Evolutionary conservation across 768 basidiomycete species (phyloP).

Genomic region (Pleurotus platypus): DNA sequence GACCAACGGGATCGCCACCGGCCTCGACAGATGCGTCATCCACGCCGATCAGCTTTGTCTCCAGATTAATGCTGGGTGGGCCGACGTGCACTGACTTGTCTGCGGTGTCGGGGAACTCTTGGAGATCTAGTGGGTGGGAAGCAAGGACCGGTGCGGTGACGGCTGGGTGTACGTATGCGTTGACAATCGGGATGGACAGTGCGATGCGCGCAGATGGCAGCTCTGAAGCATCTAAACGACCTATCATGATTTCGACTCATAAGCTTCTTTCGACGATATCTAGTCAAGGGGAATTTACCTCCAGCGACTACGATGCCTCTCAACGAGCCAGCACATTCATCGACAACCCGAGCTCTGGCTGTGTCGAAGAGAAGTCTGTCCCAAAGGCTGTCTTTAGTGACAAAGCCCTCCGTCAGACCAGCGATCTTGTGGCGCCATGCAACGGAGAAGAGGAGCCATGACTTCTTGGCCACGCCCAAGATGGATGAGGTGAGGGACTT

Average conservation of each 20-base stretch:
- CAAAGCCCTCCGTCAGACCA: conserved; percentile 65
- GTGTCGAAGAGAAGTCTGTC: conserved; percentile 73
- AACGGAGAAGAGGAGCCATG: conserved; percentile 51
- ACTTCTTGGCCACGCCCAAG: conserved; percentile 48
- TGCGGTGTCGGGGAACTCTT: conserved; percentile 50
- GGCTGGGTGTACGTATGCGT: conserved; percentile 55
- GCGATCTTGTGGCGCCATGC: conserved; percentile 79
- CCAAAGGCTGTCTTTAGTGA: conserved; percentile 81
- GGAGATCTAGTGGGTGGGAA: conserved; percentile 82
- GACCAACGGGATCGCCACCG: conserved; percentile 64
- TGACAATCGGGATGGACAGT: conserved; percentile 74
- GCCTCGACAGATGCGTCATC: conserved; percentile 62
- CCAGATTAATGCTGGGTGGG: conserved; percentile 82
- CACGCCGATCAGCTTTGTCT: conserved; percentile 72
- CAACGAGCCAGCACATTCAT: conserved; percentile 57
- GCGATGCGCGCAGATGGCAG: conserved; percentile 68
- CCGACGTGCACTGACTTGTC: conserved; percentile 53
- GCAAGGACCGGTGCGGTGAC: conserved; percentile 79
- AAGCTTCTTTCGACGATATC: no score
- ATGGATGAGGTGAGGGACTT: conserved; percentile 51
- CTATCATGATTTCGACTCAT: conserved; percentile 25
- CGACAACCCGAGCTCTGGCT: conserved; percentile 58
- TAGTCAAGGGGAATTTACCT: conserved; percentile 39
- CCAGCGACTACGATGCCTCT: conserved; percentile 71
- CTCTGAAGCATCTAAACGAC: conserved; percentile 40